A percentile compares a stretch with the other conserved stretches of the same genome.
Evolutionary conservation across 306 rosid species (phyloP).

Genomic region (Rosa chinensis): DNA sequence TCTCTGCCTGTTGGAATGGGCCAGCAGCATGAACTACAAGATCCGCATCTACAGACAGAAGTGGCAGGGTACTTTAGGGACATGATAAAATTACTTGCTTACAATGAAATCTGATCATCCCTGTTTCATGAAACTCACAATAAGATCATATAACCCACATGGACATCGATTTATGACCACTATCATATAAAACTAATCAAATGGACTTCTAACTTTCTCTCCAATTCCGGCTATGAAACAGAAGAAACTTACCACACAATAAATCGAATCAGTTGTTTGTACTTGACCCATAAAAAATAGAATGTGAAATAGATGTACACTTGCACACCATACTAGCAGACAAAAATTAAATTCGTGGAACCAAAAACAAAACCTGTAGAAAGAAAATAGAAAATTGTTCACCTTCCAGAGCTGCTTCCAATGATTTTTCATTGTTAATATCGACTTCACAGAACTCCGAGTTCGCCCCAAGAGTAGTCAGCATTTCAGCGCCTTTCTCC

Average conservation of each 20-base stretch:
- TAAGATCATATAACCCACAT: background rate
- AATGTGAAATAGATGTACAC: background rate
- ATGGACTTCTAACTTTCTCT: background rate
- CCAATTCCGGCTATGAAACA: background rate
- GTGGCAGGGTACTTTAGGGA: too few relatives aligned
- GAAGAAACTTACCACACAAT: background rate
- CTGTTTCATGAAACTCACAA: background rate
- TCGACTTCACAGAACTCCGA: conserved; percentile 66
- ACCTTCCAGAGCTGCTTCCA: conserved; percentile 66
- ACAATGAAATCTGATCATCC: background rate
- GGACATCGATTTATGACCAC: background rate
- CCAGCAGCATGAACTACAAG: conserved; percentile 94
- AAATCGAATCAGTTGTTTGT: background rate
- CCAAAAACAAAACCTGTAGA: background rate
- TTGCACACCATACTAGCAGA: background rate
- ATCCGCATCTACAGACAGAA: conserved; percentile 67
- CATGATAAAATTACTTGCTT: background rate
- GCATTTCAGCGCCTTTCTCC: conserved; percentile 70
- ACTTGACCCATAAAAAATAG: background rate
- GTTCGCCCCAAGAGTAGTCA: conserved; percentile 56
- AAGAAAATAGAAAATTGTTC: conserved; percentile 8
- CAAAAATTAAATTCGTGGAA: background rate
- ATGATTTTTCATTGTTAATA: conserved; percentile 46
- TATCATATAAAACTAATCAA: background rate
- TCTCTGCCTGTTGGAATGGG: conserved; percentile 81